Percentiles rank a stretch among this genome's conserved stretches.
phyloP scores from a whole-genome alignment of 495 filamentous ascomycete genomes.

The Xylaria cubensis region DNA sequence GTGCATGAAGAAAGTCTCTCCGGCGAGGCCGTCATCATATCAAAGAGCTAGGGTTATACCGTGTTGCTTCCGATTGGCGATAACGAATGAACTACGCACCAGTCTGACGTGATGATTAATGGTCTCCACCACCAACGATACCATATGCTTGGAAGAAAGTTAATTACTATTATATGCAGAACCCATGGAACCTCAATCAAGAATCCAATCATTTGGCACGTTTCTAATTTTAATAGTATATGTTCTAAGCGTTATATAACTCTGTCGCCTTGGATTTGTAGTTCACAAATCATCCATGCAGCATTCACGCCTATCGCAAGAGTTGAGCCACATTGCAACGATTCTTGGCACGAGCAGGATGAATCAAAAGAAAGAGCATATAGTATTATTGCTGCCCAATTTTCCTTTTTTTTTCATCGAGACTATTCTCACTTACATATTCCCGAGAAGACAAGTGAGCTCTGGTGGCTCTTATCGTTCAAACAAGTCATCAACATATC shows the following conservation, averaged over 20 bases:
- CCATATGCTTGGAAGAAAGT: neutral
- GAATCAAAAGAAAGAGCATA: neutral
- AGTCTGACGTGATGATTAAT: slow-evolving; percentile 7
- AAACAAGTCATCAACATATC: slow-evolving; percentile 13
- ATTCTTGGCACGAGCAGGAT: neutral
- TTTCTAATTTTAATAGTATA: neutral
- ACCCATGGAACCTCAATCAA: neutral
- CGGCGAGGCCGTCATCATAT: neutral
- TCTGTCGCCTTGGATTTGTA: neutral
- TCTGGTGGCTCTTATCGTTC: neutral
- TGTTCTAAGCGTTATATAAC: neutral
- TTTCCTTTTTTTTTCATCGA: neutral
- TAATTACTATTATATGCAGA: neutral
- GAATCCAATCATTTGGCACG: neutral
- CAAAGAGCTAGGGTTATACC: neutral
- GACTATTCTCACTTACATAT: neutral
- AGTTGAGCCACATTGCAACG: neutral
- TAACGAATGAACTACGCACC: neutral
- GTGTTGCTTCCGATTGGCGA: neutral
- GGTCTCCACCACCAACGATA: slow-evolving; percentile 6
- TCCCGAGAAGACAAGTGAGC: neutral
- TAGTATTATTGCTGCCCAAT: neutral
- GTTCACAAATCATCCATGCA: neutral
- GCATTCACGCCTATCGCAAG: neutral
- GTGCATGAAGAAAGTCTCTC: neutral